phyloP scores from a whole-genome alignment of 768 basidiomycete genomes.

The Agrocybe pediades region DNA sequence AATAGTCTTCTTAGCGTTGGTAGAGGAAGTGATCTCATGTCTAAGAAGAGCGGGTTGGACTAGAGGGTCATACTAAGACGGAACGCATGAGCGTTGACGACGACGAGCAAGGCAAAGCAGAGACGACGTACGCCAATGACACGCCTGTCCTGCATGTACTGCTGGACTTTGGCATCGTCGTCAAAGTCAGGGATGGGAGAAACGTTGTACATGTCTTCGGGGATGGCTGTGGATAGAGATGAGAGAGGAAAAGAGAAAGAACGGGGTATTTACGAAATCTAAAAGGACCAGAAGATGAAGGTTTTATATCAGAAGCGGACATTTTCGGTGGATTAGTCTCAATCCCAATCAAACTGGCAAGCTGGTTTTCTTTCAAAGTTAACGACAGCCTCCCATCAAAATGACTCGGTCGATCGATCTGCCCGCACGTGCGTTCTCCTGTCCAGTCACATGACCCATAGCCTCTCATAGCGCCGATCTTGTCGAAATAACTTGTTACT shows the following conservation, averaged over 20 bases:
- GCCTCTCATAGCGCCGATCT: neutral
- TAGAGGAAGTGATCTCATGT: constrained; percentile 77
- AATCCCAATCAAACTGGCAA: constrained; percentile 10
- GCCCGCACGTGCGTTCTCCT: constrained; percentile 5
- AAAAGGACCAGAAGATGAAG: constrained; percentile 21
- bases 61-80: constrained; percentile 86
- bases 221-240: constrained; percentile 37
- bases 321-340: constrained; percentile 16
- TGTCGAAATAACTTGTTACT: neutral
- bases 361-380: constrained; percentile 18
- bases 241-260: constrained; percentile 19
- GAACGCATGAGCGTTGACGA: constrained; percentile 5
- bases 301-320: constrained; percentile 34
- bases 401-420: constrained; percentile 15
- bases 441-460: constrained; percentile 6
- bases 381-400: neutral
- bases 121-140: constrained; percentile 69
- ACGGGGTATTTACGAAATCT: constrained; percentile 30
- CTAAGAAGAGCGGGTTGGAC: constrained; percentile 90
- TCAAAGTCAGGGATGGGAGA: constrained; percentile 67
- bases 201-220: constrained; percentile 52
- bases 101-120: neutral
- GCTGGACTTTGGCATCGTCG: constrained; percentile 62
- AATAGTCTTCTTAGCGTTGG: constrained; percentile 71
- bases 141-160: constrained; percentile 80